Evolutionary conservation across 352 stramenopile species (phyloP), one percentile per base, ranked within the genome.

Genomic region (Phytopythium chamaehyphon): DNA sequence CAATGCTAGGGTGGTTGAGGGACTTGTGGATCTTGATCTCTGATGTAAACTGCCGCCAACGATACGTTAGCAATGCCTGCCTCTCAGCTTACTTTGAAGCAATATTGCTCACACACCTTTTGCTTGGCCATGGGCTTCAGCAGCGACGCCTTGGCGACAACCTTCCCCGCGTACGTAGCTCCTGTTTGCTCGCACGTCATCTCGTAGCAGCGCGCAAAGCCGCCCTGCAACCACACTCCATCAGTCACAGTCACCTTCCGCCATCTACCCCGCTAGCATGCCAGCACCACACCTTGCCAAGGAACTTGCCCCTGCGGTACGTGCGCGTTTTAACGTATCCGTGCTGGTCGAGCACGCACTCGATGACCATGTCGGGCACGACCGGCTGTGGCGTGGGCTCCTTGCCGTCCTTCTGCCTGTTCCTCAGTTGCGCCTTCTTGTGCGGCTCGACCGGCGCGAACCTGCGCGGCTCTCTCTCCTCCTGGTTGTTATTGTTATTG

Each of bases 21-120:
- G 83, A 88, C 50, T 97, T 90, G 82, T 99, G 97, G 62, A 99
- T 99, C 69, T 98, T 98, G 70, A 99, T 99, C 66, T 99, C 97
- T 16, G 92, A 97, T 36, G 82, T 89, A 68, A 95, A 92, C 80
- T 90, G 66, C 3, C 24, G 36, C 52, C 47, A 46, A 40, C n/a
- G n/a, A n/a, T n/a, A n/a, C n/a, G n/a, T n/a, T n/a, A n/a, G n/a
- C 45, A 83, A 89, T 83, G 8, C 89, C 66, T 19, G 14, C 53
- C 4, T 44, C 46, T 35, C 39, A 61, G 19, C 26, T 52, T 23
- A 40, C 54, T 42, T 44, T 26, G 24, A 31, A 8, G 37, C 10
- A 33, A 2, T 48, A 8, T 45, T 36, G 28, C 18, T 7, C 11
- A n/a, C 33, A 26, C 49, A 98, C 94, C 84, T 99, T 99, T 67